A percentile compares a stretch with the other conserved stretches of the same genome.
Conservation (phyloP, 2,329 filamentous ascomycete species). For the Teratosphaeria nubilosa region DNA sequence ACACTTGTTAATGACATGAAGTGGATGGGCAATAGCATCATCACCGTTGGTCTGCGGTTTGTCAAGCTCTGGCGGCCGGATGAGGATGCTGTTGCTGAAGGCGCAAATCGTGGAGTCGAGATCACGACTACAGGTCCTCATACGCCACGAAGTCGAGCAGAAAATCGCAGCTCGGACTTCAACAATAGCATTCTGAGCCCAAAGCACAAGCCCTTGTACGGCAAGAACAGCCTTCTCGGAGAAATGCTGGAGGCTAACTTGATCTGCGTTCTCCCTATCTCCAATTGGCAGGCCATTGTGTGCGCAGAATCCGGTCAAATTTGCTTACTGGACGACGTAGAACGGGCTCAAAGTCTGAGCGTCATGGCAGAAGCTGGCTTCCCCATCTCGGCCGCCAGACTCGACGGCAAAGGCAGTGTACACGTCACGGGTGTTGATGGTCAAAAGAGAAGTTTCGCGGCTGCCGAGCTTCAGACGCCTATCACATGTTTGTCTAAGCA, state of each 20-base stretch:
- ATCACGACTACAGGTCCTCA: conserved; percentile 9
- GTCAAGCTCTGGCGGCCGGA: conserved; percentile 89
- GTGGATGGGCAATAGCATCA: conserved; percentile 75
- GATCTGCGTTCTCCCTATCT: conserved; percentile 62
- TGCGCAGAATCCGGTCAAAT: conserved; percentile 82
- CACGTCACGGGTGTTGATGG: conserved; percentile 62
- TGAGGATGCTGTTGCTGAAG: conserved; percentile 36
- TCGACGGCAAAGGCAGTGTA: conserved; percentile 46
- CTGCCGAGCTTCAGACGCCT: conserved; percentile 25
- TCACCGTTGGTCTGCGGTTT: conserved; percentile 84
- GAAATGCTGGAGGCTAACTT: conserved; percentile 75
- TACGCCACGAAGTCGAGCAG: conserved; percentile 25
- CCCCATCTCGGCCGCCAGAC: conserved; percentile 54
- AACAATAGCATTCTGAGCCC: conserved; percentile 29
- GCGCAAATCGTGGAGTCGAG: not conserved
- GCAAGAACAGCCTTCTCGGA: conserved; percentile 80
- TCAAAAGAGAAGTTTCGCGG: conserved; percentile 37
- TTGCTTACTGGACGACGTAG: conserved; percentile 74
- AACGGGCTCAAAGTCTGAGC: conserved; percentile 59
- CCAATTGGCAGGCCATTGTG: conserved; percentile 64
- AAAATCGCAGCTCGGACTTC: conserved; percentile 18
- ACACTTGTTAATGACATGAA: conserved; percentile 75
- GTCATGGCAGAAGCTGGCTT: conserved; percentile 60
- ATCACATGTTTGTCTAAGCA: conserved; percentile 14
- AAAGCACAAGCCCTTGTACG: conserved; percentile 61